Conservation (phyloP, 441 rosid genomes). For the Viola pubescens region DNA sequence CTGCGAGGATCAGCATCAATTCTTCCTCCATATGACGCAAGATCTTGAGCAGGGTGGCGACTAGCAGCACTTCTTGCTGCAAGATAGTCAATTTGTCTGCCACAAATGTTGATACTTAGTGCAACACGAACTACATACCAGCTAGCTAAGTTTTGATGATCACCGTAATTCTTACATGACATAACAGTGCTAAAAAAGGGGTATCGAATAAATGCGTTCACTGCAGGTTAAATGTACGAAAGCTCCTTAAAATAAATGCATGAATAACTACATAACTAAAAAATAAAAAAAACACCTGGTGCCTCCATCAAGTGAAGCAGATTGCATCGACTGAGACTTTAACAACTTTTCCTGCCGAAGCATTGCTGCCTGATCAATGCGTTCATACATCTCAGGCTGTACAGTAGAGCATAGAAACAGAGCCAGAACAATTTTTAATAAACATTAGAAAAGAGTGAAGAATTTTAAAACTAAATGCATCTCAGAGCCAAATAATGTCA, state of each 20-base stretch:
- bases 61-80: conserved; percentile 74
- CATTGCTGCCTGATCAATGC: conserved; percentile 68
- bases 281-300: conserved; percentile 48
- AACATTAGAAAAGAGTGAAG: not conserved
- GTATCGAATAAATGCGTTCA: too few species aligned
- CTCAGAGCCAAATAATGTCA: not conserved
- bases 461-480: not conserved
- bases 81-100: conserved; percentile 99
- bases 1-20: conserved; percentile 70
- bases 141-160: conserved; percentile 27
- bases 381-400: conserved; percentile 72
- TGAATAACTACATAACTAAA: conserved; percentile 4
- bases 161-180: conserved; percentile 14
- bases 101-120: conserved; percentile 94
- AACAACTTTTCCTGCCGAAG: conserved; percentile 79
- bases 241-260: conserved; percentile 8
- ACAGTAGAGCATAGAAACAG: conserved; percentile 14
- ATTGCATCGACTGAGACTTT: conserved; percentile 66
- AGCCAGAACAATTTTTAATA: conserved; percentile 6
- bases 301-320: conserved; percentile 66
- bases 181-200: conserved; percentile 18
- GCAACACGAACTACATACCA: conserved; percentile 44
- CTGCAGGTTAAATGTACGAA: too few species aligned
- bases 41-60: conserved; percentile 70
- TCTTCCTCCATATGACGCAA: conserved; percentile 77